Evolutionary conservation across 768 basidiomycete genomes (phyloP).

Genomic region (Trametes maxima): DNA sequence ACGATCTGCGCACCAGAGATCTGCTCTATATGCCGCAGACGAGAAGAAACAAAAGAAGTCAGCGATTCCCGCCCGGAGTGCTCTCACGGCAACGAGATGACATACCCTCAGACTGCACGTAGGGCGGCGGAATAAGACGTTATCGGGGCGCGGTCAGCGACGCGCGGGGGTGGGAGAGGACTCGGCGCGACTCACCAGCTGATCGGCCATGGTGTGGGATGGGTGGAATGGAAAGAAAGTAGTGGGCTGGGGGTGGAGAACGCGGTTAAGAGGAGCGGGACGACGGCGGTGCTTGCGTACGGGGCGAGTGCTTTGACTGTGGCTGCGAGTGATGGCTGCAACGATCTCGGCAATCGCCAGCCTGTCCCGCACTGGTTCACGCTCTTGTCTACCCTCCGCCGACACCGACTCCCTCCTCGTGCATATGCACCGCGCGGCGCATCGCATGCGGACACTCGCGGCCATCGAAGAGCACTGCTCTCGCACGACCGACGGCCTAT

Average conservation of each 20-base stretch:
- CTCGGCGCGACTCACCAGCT: constrained; percentile 44
- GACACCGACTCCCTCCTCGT: neutral
- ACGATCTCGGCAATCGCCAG: constrained; percentile 36
- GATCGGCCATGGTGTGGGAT: constrained; percentile 49
- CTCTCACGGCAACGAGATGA: constrained; percentile 19
- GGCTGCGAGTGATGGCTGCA: constrained; percentile 14
- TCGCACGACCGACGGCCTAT: neutral
- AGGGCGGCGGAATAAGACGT: neutral
- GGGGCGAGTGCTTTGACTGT: constrained; percentile 7
- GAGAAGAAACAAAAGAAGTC: constrained; percentile 18
- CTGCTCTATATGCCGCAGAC: constrained; percentile 60
- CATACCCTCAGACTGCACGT: constrained; percentile 30
- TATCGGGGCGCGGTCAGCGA: constrained; percentile 6
- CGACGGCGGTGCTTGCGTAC: constrained; percentile 19
- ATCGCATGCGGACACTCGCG: neutral
- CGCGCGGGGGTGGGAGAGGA: neutral
- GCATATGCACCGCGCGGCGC: neutral
- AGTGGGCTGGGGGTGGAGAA: constrained; percentile 1
- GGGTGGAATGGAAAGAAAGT: constrained; percentile 14
- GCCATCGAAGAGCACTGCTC: neutral
- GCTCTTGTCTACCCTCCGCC: constrained; percentile 10
- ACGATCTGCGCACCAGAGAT: constrained; percentile 68
- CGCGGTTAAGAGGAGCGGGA: constrained; percentile 21
- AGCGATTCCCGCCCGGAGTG: constrained; percentile 11
- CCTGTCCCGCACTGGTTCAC: constrained; percentile 14